Conservation (phyloP, 2,329 filamentous ascomycete genomes). For the Talaromyces islandicus region DNA sequence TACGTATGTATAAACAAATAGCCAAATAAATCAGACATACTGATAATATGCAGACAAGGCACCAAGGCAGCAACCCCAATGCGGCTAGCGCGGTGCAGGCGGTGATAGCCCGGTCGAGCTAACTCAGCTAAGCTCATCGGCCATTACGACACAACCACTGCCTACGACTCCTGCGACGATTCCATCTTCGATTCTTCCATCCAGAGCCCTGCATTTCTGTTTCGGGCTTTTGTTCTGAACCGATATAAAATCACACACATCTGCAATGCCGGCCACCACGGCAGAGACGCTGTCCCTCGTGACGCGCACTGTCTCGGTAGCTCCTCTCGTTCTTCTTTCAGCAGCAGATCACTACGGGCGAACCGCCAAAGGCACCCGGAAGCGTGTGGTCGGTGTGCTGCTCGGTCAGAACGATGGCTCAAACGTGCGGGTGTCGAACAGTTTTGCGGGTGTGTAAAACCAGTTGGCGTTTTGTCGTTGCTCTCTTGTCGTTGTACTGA, state of each 20-base stretch:
- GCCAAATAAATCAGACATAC: too few species aligned
- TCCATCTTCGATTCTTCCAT: not conserved
- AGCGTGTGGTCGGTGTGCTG: slow-evolving; percentile 88
- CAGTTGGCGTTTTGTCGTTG: not conserved
- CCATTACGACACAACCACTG: not conserved
- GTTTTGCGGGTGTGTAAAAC: slow-evolving; percentile 74
- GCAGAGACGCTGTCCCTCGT: slow-evolving; percentile 94
- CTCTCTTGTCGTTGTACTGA: slow-evolving; percentile 1
- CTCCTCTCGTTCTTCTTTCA: slow-evolving; percentile 93
- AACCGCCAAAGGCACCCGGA: slow-evolving; percentile 79
- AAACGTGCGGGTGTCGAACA: slow-evolving; percentile 95
- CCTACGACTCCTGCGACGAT: too few species aligned
- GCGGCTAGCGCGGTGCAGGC: not conserved
- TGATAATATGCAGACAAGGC: not conserved
- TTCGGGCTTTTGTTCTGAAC: not conserved
- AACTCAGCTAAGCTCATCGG: not conserved
- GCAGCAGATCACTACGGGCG: slow-evolving; percentile 98
- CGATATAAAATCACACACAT: not conserved
- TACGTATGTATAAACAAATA: too few species aligned
- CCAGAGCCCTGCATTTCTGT: too few species aligned
- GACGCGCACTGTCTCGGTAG: slow-evolving; percentile 91
- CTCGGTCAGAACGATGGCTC: slow-evolving; percentile 94
- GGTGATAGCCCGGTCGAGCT: not conserved
- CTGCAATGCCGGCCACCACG: slow-evolving; percentile 87
- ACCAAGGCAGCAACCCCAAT: not conserved